Evolutionary conservation across 257 asterid species (phyloP).

Genomic region (Przewalskia tangutica): DNA sequence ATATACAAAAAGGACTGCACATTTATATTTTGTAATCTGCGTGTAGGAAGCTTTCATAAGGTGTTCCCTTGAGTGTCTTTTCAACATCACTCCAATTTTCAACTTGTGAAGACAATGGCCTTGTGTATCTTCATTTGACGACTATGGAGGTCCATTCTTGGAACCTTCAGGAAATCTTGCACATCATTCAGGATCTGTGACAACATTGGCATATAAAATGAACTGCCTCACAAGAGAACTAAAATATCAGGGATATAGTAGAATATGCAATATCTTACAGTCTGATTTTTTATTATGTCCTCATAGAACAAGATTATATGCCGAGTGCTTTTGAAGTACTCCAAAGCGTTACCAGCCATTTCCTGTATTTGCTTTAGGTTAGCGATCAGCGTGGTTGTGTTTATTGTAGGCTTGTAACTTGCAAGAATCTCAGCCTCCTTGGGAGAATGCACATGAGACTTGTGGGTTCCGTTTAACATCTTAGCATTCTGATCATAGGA

Average conservation of each 20-base stretch:
- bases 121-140: slow-evolving; percentile 90
- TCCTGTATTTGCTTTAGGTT: slow-evolving; percentile 66
- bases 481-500: slow-evolving; percentile 72
- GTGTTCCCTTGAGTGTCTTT: slow-evolving; percentile 64
- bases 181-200: slow-evolving; percentile 67
- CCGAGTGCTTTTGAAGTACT: slow-evolving; percentile 66
- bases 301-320: slow-evolving; percentile 80
- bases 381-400: slow-evolving; percentile 50
- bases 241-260: background rate
- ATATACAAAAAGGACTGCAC: slow-evolving; percentile 19
- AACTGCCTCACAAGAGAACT: background rate
- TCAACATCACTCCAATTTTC: slow-evolving; percentile 76
- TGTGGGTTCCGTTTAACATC: slow-evolving; percentile 89
- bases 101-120: slow-evolving; percentile 55
- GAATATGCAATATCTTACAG: slow-evolving; percentile 35
- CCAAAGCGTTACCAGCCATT: slow-evolving; percentile 46
- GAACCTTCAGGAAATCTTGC: slow-evolving; percentile 75
- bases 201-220: background rate
- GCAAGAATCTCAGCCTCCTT: slow-evolving; percentile 87
- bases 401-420: slow-evolving; percentile 62
- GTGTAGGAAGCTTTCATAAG: slow-evolving; percentile 43
- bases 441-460: slow-evolving; percentile 83
- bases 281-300: slow-evolving; percentile 62
- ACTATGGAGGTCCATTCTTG: slow-evolving; percentile 47
- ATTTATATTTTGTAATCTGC: slow-evolving; percentile 56